Base-by-base conservation (phyloP, 306 rosid species). In the Gleditsia sinensis region DNA sequence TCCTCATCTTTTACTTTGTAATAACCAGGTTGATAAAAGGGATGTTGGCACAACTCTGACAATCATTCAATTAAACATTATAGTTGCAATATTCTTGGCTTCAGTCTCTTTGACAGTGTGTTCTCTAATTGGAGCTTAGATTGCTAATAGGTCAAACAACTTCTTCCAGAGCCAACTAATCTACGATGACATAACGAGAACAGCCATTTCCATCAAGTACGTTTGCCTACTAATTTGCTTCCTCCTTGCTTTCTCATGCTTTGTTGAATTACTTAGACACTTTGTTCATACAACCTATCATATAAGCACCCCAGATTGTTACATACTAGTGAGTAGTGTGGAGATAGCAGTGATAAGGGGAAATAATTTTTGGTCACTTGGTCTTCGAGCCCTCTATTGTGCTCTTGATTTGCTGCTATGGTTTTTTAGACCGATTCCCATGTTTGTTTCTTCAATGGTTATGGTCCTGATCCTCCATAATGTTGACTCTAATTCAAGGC, bases 371-470 rank as follows among this genome's bases (percentile, higher is more conserved):
- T 89, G 97, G 96, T 83, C 96, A 67, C 84, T 89, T 6, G 97
- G 97, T 30, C 89, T 92, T 33, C 21, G 96, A 61, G 85, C 97
- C 5, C 88, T 89, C 9, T 92, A 89, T 67, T 89, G 86, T 72
- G 96, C 97, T 46, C 88, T 92, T 1, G 55, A 82, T 51, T 54
- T 92, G 74, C 20, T 92, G 50, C 89, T 90, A 6, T 92, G 97
- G 97, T 86, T 92, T 78, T 90, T 89, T 56, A 93, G 96, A 25
- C 96, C 97, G 14, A 90, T 92, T 12, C 96, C 97, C 1, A 89
- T 88, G 96, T 85, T 88, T 72, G 49, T 69, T 67, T 86, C 88
- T 46, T 88, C 93, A 5, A 3, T 92, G 3, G 24, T 71, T 71
- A 71, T 85, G 82, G 97, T 90, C 12, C 1, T 63, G 3, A 13